Evolutionary conservation across 83 land plant species (phyloP).

Genomic region (Picea abies): DNA sequence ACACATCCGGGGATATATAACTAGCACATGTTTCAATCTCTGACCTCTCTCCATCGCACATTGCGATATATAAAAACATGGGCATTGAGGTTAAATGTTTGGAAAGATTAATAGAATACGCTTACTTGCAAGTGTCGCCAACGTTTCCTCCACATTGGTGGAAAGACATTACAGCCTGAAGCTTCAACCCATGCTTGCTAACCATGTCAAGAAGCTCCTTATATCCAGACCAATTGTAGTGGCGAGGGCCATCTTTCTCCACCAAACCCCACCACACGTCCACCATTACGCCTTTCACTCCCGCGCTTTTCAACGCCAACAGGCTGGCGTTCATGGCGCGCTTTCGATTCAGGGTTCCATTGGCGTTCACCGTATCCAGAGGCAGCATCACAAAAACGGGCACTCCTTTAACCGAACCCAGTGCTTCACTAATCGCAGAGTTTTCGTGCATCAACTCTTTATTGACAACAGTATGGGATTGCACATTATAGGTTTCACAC

Average conservation of each 20-base stretch:
- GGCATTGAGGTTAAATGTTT: no score
- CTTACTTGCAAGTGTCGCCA: no score
- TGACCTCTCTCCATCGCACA: no score
- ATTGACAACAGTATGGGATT: background rate
- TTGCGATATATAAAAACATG: no score
- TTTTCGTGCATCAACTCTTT: no score
- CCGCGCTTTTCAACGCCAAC: conserved; percentile 75
- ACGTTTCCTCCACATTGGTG: no score
- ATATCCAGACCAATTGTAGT: conserved; percentile 75
- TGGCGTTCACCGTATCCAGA: conserved; percentile 48
- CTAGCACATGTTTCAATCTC: no score
- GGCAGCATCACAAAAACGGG: conserved; percentile 80
- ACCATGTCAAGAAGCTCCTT: conserved; percentile 64
- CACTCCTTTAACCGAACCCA: no score
- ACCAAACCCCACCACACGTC: conserved; percentile 97
- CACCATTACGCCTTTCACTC: conserved; percentile 88
- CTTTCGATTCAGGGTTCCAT: conserved; percentile 35
- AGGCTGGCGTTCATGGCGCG: conserved; percentile 63
- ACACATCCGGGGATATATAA: no score
- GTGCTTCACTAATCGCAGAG: no score
- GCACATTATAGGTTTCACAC: background rate
- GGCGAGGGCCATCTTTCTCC: conserved; percentile 68
- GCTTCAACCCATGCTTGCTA: conserved; percentile 54
- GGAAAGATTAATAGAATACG: no score
- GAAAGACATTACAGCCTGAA: no score